phyloP scores from a whole-genome alignment of 2,329 filamentous ascomycete species.

The Pestalotiopsis sp. region DNA sequence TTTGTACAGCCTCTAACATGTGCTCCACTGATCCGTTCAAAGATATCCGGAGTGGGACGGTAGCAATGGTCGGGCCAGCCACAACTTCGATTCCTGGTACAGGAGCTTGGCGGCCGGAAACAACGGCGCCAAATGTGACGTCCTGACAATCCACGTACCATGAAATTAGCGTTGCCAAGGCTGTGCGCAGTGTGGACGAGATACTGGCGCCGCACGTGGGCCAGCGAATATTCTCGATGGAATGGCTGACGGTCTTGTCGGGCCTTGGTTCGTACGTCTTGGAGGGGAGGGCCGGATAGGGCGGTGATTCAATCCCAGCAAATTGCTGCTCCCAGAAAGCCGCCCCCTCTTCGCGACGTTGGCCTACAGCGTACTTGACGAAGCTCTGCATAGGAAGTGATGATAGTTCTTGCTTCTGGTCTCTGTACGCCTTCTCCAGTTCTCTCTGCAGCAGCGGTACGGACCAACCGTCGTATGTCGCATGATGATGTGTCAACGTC shows the following conservation, averaged over 20 bases:
- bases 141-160: background rate
- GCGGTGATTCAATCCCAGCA: background rate
- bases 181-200: background rate
- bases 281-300: background rate
- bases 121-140: background rate
- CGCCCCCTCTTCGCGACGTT: background rate
- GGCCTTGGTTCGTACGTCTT: background rate
- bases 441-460: background rate
- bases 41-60: background rate
- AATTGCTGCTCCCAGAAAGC: background rate
- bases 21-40: background rate
- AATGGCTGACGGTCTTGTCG: background rate
- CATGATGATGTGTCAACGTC: background rate
- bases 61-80: background rate
- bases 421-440: background rate
- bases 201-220: background rate
- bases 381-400: background rate
- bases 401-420: background rate
- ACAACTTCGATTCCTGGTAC: background rate
- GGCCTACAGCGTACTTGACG: background rate
- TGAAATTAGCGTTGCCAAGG: background rate
- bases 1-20: background rate
- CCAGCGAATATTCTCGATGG: background rate
- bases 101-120: background rate
- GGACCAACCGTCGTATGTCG: conserved; percentile 3